Evolutionary conservation across 176 grass and related monocot genomes (phyloP).

Genomic region (Carex kokanica): DNA sequence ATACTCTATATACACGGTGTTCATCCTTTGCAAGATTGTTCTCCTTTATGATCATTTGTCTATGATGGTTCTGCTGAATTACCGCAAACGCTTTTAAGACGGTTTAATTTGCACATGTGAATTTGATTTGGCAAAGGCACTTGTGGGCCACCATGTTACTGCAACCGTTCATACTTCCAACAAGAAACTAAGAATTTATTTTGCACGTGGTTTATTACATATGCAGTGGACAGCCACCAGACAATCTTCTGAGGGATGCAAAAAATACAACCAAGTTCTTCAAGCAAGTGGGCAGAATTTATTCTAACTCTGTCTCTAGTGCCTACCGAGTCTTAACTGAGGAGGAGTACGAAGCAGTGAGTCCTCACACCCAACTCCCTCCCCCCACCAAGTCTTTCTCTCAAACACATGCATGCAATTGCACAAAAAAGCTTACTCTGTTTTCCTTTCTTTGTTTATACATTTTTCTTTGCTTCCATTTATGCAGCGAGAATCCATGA

Average conservation of each 20-base stretch:
- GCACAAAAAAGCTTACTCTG: neutral
- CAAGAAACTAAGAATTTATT: neutral
- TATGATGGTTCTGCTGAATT: neutral
- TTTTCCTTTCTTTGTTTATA: conserved; percentile 26
- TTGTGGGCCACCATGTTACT: neutral
- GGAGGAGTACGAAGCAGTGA: conserved; percentile 77
- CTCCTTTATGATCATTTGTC: neutral
- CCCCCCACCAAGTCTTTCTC: neutral
- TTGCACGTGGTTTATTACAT: conserved; percentile 27
- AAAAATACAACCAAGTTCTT: conserved; percentile 78
- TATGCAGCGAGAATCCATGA: conserved; percentile 76
- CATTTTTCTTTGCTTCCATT: conserved; percentile 7
- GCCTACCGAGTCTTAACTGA: conserved; percentile 78
- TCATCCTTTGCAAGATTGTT: neutral
- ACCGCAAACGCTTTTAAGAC: neutral
- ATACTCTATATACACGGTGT: neutral
- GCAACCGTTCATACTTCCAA: neutral
- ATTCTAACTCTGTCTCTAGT: conserved; percentile 41
- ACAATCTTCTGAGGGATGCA: conserved; percentile 77
- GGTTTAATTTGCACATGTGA: conserved; percentile 8
- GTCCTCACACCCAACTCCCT: conserved; percentile 30
- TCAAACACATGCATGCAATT: neutral
- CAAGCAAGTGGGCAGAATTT: conserved; percentile 70
- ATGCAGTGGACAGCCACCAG: conserved; percentile 77
- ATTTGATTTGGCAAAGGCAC: conserved; percentile 7